Evolutionary conservation across 768 basidiomycete genomes (phyloP).

Genomic region (Boletus rubescentipes): DNA sequence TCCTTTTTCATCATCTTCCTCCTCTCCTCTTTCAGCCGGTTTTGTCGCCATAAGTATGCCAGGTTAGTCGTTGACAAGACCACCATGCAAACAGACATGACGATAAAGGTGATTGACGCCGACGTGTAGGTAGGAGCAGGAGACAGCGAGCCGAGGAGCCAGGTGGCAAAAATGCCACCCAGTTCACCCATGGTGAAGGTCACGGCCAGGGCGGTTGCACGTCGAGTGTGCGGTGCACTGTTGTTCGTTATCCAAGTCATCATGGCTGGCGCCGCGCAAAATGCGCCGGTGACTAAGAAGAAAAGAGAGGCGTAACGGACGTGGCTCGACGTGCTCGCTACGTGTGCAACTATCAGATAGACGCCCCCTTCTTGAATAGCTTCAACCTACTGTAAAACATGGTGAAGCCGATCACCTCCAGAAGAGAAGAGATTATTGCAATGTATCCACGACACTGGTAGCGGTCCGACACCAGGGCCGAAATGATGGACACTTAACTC

Average conservation of each 20-base stretch:
- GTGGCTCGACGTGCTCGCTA: slow-evolving; percentile 32
- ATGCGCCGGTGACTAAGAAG: slow-evolving; percentile 52
- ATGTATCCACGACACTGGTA: slow-evolving; percentile 51
- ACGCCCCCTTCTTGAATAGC: background rate
- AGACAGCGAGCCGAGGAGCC: slow-evolving; percentile 54
- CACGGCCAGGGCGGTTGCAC: slow-evolving; percentile 60
- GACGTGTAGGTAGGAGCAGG: slow-evolving; percentile 48
- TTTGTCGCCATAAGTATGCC: slow-evolving; percentile 42
- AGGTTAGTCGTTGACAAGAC: slow-evolving; percentile 40
- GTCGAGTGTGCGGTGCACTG: slow-evolving; percentile 51
- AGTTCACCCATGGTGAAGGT: slow-evolving; percentile 54
- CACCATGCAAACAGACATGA: slow-evolving; percentile 40
- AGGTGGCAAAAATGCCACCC: slow-evolving; percentile 60
- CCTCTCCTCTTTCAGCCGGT: slow-evolving; percentile 42
- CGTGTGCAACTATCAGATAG: background rate
- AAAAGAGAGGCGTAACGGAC: slow-evolving; percentile 57
- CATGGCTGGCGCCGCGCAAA: slow-evolving; percentile 50
- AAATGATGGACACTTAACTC: slow-evolving; percentile 36
- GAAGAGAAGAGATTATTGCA: slow-evolving; percentile 42
- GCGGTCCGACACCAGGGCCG: slow-evolving; percentile 52
- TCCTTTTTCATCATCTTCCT: slow-evolving; percentile 32
- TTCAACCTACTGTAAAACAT: slow-evolving; percentile 1
- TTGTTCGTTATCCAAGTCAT: slow-evolving; percentile 65
- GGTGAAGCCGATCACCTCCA: slow-evolving; percentile 35
- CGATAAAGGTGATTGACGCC: slow-evolving; percentile 40